Evolutionary conservation across 305 asterid species (phyloP).

Genomic region (Ajuga reptans): DNA sequence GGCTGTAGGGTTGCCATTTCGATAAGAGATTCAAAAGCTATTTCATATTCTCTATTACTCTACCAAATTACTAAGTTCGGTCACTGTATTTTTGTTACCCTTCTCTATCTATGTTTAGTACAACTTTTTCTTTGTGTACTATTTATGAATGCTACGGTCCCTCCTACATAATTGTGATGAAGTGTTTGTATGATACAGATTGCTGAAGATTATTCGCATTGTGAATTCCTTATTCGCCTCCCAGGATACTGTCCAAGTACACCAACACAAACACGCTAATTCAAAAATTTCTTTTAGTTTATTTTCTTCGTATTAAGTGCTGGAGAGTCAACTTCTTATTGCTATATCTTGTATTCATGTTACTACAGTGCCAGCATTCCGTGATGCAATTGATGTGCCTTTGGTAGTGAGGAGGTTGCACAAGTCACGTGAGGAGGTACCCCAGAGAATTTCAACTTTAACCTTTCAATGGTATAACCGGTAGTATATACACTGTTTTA

Average conservation of each 20-base stretch:
- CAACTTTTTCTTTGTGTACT: not conserved
- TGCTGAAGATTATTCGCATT: constrained; percentile 97
- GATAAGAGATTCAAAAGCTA: not conserved
- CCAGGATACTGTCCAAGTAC: constrained; percentile 99
- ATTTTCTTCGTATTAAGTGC: not conserved
- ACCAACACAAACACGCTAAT: constrained; percentile 12
- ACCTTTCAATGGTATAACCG: not conserved
- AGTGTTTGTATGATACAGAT: constrained; percentile 35
- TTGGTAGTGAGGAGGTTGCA: constrained; percentile 94
- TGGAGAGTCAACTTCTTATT: not conserved
- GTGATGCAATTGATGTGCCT: constrained; percentile 91
- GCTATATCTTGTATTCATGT: constrained; percentile 18
- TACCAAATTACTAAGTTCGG: not conserved
- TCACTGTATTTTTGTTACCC: not conserved
- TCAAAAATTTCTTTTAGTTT: not conserved
- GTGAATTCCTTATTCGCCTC: constrained; percentile 95
- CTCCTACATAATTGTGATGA: not conserved
- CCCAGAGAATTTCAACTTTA: constrained; percentile 6
- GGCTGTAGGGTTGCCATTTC: not conserved
- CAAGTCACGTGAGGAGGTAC: constrained; percentile 73
- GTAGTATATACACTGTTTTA: not conserved
- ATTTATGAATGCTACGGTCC: not conserved
- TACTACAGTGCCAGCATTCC: constrained; percentile 91
- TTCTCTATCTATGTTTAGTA: not conserved
- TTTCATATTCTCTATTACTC: not conserved